Percentiles rank a stretch among this genome's conserved stretches.
phyloP scores from a whole-genome alignment of 805 yeast genomes.

The Grigorovia humatica region DNA sequence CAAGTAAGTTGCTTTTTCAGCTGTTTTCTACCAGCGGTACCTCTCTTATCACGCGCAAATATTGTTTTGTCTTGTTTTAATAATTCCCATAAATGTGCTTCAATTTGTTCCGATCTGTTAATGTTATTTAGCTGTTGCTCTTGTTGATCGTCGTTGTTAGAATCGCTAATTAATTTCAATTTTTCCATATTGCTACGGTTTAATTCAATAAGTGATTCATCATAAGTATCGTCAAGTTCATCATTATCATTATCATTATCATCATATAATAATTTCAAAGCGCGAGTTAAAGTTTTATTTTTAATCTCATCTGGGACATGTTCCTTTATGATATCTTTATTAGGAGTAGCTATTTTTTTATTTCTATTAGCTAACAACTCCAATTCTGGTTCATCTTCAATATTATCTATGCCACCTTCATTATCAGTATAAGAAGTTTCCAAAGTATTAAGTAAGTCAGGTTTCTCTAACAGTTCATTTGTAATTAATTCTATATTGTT shows the following conservation, averaged over 20 bases:
- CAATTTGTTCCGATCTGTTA: constrained; percentile 34
- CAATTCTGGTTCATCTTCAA: constrained; percentile 9
- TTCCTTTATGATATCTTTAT: constrained; percentile 6
- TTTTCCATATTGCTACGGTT: constrained; percentile 11
- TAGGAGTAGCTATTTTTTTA: constrained; percentile 2
- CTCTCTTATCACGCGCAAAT: constrained; percentile 42
- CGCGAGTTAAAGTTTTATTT: constrained; percentile 48
- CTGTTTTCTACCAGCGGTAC: constrained; percentile 39
- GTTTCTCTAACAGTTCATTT: constrained; percentile 52
- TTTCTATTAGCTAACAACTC: neutral
- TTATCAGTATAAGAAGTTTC: neutral
- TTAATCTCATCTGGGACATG: constrained; percentile 39
- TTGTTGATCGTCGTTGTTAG: constrained; percentile 10
- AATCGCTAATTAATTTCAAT: constrained; percentile 1
- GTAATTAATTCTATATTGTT: constrained; percentile 49
- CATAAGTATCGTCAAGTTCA: constrained; percentile 74
- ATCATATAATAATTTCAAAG: constrained; percentile 54
- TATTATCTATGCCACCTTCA: constrained; percentile 3
- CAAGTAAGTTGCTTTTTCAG: constrained; percentile 48
- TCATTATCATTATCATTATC: constrained; percentile 51
- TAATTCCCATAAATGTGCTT: constrained; percentile 45
- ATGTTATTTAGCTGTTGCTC: constrained; percentile 1
- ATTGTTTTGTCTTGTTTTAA: constrained; percentile 41
- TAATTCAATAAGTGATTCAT: constrained; percentile 33
- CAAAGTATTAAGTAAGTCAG: constrained; percentile 30